These are phyloP conservation scores for Thelonectria olida DNA, from an alignment of 2,329 filamentous ascomycete genomes.

Conservation along the genomic window DNA sequence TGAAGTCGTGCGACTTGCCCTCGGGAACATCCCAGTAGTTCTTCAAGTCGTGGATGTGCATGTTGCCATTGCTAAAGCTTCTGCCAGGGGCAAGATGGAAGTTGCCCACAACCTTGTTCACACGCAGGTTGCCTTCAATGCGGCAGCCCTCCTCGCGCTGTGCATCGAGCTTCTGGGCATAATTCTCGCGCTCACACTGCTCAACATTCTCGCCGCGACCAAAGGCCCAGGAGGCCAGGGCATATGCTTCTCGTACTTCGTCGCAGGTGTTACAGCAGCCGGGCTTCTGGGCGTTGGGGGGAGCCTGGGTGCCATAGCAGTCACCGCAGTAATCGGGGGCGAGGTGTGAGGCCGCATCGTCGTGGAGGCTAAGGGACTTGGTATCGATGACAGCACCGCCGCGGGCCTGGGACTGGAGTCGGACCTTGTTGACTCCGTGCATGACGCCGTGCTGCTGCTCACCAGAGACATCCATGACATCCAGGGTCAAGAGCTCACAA, in stretches of 20 bases:
- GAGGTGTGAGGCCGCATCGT: conserved; percentile 78
- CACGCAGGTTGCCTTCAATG: conserved; percentile 88
- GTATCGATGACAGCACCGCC: conserved; percentile 80
- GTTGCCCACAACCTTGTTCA: conserved; percentile 99
- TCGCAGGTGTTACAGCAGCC: conserved; percentile 98
- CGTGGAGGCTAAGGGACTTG: conserved; percentile 71
- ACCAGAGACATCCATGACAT: conserved; percentile 99
- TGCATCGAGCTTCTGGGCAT: conserved; percentile 84
- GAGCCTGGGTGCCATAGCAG: conserved; percentile 87
- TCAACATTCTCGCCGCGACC: conserved; percentile 91
- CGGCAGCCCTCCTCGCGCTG: conserved; percentile 94
- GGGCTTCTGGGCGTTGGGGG: conserved; percentile 75
- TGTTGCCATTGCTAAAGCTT: conserved; percentile 94
- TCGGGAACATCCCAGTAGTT: conserved; percentile 86
- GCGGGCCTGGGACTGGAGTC: conserved; percentile 75
- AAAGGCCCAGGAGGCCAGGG: conserved; percentile 90
- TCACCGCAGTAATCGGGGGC: conserved; percentile 92
- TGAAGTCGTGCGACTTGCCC: conserved; percentile 82
- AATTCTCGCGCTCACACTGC: conserved; percentile 95
- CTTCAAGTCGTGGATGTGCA: conserved; percentile 97
- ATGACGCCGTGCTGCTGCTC: conserved; percentile 95
- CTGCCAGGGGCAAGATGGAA: conserved; percentile 98
- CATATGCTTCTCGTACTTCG: conserved; percentile 95
- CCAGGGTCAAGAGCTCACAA: conserved; percentile 93
- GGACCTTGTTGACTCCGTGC: conserved; percentile 91